These are phyloP conservation scores for Zea mays DNA, from an alignment of 176 grass and related monocot genomes.

Conservation along the genomic window Zm-B73-REFERENCE-NAM-5.0 NC_050100.1:190763501-190764000, in stretches of 20 bases:
- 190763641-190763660: background rate
- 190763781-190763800: slow-evolving; percentile 13
- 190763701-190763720: background rate
- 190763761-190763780: background rate
- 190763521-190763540: background rate
- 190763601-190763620: background rate
- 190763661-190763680: background rate
- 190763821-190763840: background rate
- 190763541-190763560: too few relatives aligned
- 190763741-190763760: background rate
- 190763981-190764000: too few relatives aligned
- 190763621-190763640: background rate
- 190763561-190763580: background rate
- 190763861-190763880: too few relatives aligned
- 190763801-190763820: background rate
- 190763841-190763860: too few relatives aligned
- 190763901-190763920: too few relatives aligned
- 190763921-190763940: too few relatives aligned
- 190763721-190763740: background rate
- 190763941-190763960: too few relatives aligned
- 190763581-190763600: background rate
- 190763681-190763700: background rate
- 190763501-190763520: background rate
- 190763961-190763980: too few relatives aligned
- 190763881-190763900: too few relatives aligned